Conservation (phyloP, 805 yeast genomes). For the Candida railenensis region DNA sequence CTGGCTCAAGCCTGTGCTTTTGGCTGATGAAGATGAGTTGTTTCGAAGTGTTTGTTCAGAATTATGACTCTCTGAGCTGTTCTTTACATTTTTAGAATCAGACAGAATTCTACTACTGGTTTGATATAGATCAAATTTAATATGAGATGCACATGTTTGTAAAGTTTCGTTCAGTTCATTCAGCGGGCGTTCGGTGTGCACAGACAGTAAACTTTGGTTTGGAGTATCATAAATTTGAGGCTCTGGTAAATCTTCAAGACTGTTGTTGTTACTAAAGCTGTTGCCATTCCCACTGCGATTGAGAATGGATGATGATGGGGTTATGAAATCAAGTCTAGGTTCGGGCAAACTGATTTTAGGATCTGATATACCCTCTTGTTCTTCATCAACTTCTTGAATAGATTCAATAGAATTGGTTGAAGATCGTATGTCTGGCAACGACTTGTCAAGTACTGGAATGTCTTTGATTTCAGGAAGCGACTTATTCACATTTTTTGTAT, state of each 20-base stretch:
- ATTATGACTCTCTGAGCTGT: not conserved
- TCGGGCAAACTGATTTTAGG: not conserved
- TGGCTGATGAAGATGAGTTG: not conserved
- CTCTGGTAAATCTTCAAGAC: conserved; percentile 5
- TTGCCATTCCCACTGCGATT: conserved; percentile 1
- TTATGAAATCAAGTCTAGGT: conserved; percentile 1
- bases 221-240: conserved; percentile 4
- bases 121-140: conserved; percentile 3
- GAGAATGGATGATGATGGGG: not conserved
- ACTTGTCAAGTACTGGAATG: not conserved
- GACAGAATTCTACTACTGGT: conserved; percentile 4
- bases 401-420: not conserved
- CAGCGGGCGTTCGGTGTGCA: not conserved
- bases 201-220: not conserved
- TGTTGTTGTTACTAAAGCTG: not conserved
- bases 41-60: not conserved
- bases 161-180: conserved; percentile 2
- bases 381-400: not conserved
- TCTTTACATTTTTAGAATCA: not conserved
- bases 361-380: not conserved
- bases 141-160: conserved; percentile 2
- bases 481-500: not conserved
- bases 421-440: not conserved
- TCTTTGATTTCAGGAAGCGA: not conserved
- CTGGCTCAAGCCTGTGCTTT: not conserved